Evolutionary conservation across 169 alveolate species (phyloP).

Genomic region (Plasmodium coatneyi): DNA sequence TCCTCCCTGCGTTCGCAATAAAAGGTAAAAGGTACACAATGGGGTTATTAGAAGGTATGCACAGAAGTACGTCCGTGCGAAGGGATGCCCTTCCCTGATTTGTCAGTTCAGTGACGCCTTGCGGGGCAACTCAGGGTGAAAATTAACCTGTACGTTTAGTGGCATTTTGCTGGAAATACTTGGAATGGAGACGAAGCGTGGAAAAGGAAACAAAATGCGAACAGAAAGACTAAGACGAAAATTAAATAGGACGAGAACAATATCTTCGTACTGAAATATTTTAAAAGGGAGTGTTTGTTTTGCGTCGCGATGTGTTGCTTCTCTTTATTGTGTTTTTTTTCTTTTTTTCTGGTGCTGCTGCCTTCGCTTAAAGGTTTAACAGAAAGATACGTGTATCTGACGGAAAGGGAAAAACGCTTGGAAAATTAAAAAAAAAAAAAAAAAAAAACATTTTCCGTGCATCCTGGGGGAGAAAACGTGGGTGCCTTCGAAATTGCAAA

Average conservation of each 20-base stretch:
- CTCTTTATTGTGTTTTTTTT: not conserved
- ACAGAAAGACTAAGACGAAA: not conserved
- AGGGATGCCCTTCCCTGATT: not conserved
- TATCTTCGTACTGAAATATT: not conserved
- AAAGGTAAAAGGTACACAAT: not conserved
- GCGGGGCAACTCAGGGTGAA: not conserved
- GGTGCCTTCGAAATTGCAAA: not conserved
- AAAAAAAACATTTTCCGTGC: not conserved
- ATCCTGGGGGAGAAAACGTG: not conserved
- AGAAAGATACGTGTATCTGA: not conserved
- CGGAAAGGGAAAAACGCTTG: not conserved
- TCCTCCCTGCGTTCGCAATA: conserved; percentile 34
- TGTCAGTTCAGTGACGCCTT: not conserved
- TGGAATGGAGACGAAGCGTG: not conserved
- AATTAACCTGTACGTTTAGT: conserved; percentile 42
- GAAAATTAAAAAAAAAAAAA: not conserved
- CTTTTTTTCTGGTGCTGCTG: not conserved
- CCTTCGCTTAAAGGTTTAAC: not conserved
- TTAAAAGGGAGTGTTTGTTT: not conserved
- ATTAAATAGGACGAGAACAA: not conserved
- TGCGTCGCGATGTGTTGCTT: not conserved
- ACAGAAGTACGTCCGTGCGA: not conserved
- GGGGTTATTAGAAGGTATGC: not conserved
- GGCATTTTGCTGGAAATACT: conserved; percentile 26
- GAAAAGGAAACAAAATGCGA: not conserved